Evolutionary conservation across 805 yeast genomes (phyloP).

Genomic region (Kluyveromyces siamensis): DNA sequence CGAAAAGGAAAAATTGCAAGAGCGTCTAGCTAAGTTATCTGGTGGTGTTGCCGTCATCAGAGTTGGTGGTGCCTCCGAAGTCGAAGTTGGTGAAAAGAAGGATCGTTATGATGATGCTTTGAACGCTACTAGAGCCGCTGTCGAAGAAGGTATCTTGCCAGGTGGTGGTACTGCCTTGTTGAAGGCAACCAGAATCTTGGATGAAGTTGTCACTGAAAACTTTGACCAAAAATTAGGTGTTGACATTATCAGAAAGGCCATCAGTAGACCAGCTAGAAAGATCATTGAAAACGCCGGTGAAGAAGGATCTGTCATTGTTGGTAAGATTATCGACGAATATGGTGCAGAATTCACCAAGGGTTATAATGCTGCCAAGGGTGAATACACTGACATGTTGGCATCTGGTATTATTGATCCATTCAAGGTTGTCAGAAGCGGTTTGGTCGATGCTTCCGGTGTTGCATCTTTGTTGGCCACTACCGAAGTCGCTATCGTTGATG

Average conservation of each 20-base stretch:
- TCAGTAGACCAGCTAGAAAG: conserved; percentile 90
- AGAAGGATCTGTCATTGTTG: conserved; percentile 94
- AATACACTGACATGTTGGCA: conserved; percentile 90
- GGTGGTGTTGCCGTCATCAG: conserved; percentile 98
- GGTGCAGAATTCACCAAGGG: conserved; percentile 79
- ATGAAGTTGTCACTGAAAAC: conserved; percentile 64
- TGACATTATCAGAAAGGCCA: conserved; percentile 83
- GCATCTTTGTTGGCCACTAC: conserved; percentile 96
- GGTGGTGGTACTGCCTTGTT: conserved; percentile 99
- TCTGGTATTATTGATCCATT: conserved; percentile 98
- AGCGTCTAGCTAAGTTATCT: conserved; percentile 91
- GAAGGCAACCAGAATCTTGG: conserved; percentile 78
- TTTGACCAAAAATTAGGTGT: conserved; percentile 97
- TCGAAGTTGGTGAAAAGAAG: conserved; percentile 99
- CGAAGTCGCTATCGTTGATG: conserved; percentile 96
- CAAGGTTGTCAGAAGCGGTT: conserved; percentile 93
- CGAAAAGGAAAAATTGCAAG: conserved; percentile 94
- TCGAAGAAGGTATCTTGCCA: conserved; percentile 96
- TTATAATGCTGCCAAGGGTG: conserved; percentile 86
- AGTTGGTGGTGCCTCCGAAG: conserved; percentile 96
- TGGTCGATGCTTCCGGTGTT: conserved; percentile 95
- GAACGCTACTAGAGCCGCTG: conserved; percentile 98
- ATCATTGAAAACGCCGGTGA: conserved; percentile 96
- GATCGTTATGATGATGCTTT: conserved; percentile 98
- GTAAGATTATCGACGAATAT: conserved; percentile 52